Evolutionary conservation across 2,329 filamentous ascomycete genomes (phyloP).

Genomic region (Rugonectria rugulosa): DNA sequence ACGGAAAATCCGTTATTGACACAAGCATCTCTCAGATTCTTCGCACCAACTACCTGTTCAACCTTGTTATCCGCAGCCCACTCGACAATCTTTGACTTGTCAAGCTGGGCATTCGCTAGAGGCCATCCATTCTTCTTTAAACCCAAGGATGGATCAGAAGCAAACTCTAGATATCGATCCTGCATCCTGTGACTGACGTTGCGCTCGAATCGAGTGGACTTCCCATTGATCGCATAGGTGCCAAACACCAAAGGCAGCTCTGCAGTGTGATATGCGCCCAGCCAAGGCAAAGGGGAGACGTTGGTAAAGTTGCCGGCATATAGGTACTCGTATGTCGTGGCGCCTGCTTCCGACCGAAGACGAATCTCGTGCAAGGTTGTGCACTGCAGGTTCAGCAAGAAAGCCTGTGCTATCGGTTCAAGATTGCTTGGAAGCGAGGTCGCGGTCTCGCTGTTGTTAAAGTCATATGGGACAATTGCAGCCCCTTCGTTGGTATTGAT

Average conservation of each 20-base stretch:
- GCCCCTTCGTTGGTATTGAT: constrained; percentile 29
- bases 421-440: constrained; percentile 18
- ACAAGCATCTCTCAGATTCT: constrained; percentile 15
- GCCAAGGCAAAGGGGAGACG: constrained; percentile 27
- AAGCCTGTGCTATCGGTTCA: constrained; percentile 9
- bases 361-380: constrained; percentile 21
- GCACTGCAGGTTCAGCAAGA: constrained; percentile 24
- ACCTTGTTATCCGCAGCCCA: constrained; percentile 18
- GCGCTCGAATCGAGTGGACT: constrained; percentile 19
- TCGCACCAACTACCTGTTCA: constrained; percentile 1
- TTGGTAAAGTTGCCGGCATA: constrained; percentile 32
- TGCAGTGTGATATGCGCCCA: constrained; percentile 28
- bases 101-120: not conserved
- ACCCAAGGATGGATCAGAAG: constrained; percentile 18
- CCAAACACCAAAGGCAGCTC: constrained; percentile 31
- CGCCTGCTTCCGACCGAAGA: constrained; percentile 18
- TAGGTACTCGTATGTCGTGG: constrained; percentile 27
- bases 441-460: constrained; percentile 22
- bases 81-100: constrained; percentile 11
- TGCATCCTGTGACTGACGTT: constrained; percentile 27
- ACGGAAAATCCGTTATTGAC: constrained; percentile 11
- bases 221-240: constrained; percentile 11
- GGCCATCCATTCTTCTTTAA: constrained; percentile 14
- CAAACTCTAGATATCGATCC: constrained; percentile 25
- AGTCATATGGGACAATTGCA: constrained; percentile 24